Conservation (phyloP, 306 rosid genomes). For the Acacia acuminata region DNA sequence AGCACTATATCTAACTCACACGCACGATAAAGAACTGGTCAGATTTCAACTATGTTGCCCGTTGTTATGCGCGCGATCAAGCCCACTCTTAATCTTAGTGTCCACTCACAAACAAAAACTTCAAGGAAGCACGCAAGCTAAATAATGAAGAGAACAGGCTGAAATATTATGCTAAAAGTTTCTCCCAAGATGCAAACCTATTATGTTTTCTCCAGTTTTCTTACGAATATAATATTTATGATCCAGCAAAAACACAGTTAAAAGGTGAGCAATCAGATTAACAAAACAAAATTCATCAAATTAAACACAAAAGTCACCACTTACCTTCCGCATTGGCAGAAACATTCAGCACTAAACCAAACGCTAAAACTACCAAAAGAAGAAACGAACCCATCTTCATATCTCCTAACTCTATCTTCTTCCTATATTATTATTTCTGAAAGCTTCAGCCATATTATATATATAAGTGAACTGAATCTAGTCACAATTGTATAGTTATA, state of each 20-base stretch:
- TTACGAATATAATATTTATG: no score
- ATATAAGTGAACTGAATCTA: background rate
- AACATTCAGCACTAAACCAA: background rate
- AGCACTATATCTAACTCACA: no score
- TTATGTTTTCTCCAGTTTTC: no score
- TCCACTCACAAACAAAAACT: no score
- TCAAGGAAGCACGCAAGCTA: no score
- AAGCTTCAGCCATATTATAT: background rate
- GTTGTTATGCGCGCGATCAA: no score
- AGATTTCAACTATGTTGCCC: no score
- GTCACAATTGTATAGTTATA: background rate
- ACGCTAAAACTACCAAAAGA: background rate
- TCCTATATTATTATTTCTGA: background rate
- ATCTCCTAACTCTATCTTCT: background rate
- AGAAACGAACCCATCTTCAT: constrained; percentile 2
- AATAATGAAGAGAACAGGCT: no score
- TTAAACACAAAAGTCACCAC: background rate
- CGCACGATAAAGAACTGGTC: no score
- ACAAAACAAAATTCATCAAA: background rate
- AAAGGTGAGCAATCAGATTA: constrained; percentile 34
- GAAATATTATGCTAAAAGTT: no score
- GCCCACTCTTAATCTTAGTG: no score
- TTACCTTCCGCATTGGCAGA: background rate
- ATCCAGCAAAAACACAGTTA: background rate
- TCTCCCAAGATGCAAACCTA: no score